Evolutionary conservation across 306 rosid species (phyloP), one percentile per base, ranked within the genome.

Genomic region (Cucurbita ficifolia): DNA sequence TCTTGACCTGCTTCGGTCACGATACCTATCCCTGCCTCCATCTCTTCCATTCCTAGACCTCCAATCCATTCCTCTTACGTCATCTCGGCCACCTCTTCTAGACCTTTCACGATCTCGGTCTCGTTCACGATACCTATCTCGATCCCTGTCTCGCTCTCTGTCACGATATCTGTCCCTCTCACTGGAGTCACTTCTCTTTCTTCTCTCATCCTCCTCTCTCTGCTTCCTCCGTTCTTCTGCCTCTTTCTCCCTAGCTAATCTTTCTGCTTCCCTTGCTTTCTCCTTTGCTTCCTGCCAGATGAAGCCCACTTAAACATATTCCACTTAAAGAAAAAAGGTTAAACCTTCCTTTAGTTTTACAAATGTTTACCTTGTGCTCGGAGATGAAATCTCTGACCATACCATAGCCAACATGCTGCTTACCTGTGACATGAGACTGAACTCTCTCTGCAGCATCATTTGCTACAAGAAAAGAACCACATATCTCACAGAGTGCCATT

Each of bases 371-470:
- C 96, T 95, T 91, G 84, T 73, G 81, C 87, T 91, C 97, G 7
- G 78, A 48, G 55, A 95, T 88, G 82, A 95, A 95, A 77, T 95
- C 97, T 5, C 99, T 88, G 81, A 95, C 96, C 97, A 95, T 89
- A 72, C 99, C 99, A 88, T 91, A 95, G 45, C 99, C 99, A 83
- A 95, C 91, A 78, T 95, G 99, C 80, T 95, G 99, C 86, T 95
- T 95, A 79, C 99, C 99, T 12, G 96, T 87, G 72, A 95, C 82
- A 76, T 95, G 99, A 80, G 99, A 95, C 69, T 95, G 99, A 43
- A 92, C 87, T 86, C 99, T 88, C 86, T 95, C 99, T 50, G 85
- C 92, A 71, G 97, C 99, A 91, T 95, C 99, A 82, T 95, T 95
- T 76, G 96, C 99, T 56, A 95, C 89, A 55, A 95, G 99, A 86